Evolutionary conservation across 108 stramenopile species (phyloP).

Genomic region (Chaetoceros muelleri): DNA sequence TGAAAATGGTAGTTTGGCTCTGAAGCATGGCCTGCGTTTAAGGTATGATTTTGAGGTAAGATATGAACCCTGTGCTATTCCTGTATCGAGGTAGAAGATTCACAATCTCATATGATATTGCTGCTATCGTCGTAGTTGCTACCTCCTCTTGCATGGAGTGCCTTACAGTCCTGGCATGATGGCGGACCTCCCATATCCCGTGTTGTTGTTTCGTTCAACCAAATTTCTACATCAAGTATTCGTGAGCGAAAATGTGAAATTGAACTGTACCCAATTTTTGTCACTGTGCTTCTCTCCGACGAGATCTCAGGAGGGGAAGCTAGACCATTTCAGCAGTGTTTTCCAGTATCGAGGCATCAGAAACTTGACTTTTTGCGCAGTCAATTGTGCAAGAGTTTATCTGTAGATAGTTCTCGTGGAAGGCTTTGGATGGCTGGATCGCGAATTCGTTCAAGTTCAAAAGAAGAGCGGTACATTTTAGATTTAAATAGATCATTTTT

Average conservation of each 20-base stretch:
- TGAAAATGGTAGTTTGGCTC: constrained; percentile 63
- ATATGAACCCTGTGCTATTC: no score
- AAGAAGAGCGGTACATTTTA: constrained; percentile 53
- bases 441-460: constrained; percentile 6
- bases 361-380: constrained; percentile 50
- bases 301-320: constrained; percentile 62
- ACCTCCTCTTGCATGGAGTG: constrained; percentile 75
- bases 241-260: constrained; percentile 49
- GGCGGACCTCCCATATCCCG: constrained; percentile 85
- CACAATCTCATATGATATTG: no score
- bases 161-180: constrained; percentile 84
- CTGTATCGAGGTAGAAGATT: no score
- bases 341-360: constrained; percentile 61
- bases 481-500: constrained; percentile 49
- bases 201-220: constrained; percentile 54
- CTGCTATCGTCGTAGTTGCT: constrained; percentile 31
- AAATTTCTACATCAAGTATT: constrained; percentile 9
- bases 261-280: constrained; percentile 77
- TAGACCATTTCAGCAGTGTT: constrained; percentile 73
- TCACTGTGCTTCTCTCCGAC: constrained; percentile 76
- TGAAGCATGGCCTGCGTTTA: constrained; percentile 55
- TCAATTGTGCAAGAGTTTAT: constrained; percentile 61
- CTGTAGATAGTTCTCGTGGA: constrained; percentile 50
- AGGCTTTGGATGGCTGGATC: constrained; percentile 51
- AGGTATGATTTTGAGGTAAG: constrained; percentile 62